These are phyloP conservation scores for Decorospora gaudefroyi DNA, from an alignment of 2,329 filamentous ascomycete species.

Conservation along the genomic window DNA sequence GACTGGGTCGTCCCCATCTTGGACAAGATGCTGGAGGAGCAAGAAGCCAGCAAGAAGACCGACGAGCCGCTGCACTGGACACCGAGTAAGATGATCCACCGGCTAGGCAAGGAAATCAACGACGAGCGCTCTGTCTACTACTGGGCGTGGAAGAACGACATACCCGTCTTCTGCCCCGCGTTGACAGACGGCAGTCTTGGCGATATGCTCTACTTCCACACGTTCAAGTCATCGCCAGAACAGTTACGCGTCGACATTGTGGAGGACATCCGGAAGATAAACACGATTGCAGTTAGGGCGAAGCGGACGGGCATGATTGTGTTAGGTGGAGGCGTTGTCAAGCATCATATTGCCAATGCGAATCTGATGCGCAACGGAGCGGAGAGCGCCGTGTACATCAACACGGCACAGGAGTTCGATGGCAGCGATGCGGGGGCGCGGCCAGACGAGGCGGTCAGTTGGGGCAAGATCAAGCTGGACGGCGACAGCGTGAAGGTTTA, in stretches of 20 bases:
- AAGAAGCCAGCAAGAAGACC: conserved; percentile 75
- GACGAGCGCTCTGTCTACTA: conserved; percentile 91
- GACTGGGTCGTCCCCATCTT: conserved; percentile 97
- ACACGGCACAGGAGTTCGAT: conserved; percentile 96
- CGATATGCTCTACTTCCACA: conserved; percentile 99
- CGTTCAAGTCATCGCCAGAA: conserved; percentile 81
- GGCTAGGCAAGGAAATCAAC: conserved; percentile 91
- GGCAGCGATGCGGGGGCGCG: conserved; percentile 93
- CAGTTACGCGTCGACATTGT: conserved; percentile 89
- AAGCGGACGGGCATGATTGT: conserved; percentile 94
- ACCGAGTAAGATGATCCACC: conserved; percentile 85
- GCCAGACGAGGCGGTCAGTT: conserved; percentile 95
- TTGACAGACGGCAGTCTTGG: conserved; percentile 93
- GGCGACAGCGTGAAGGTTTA: conserved; percentile 86
- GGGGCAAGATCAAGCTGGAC: conserved; percentile 94
- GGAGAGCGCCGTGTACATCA: conserved; percentile 96
- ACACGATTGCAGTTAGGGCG: conserved; percentile 85
- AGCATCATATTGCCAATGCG: conserved; percentile 98
- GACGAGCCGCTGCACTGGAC: conserved; percentile 83
- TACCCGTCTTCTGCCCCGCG: conserved; percentile 95
- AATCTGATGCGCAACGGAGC: conserved; percentile 97
- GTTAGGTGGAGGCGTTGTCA: conserved; percentile 90
- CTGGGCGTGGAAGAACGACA: conserved; percentile 96
- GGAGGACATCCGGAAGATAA: conserved; percentile 89
- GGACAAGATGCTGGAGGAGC: conserved; percentile 91